Percentiles rank a stretch among this genome's conserved stretches.
Evolutionary conservation across 768 basidiomycete genomes (phyloP).

Genomic region (Strobilomyces echinocephalus): DNA sequence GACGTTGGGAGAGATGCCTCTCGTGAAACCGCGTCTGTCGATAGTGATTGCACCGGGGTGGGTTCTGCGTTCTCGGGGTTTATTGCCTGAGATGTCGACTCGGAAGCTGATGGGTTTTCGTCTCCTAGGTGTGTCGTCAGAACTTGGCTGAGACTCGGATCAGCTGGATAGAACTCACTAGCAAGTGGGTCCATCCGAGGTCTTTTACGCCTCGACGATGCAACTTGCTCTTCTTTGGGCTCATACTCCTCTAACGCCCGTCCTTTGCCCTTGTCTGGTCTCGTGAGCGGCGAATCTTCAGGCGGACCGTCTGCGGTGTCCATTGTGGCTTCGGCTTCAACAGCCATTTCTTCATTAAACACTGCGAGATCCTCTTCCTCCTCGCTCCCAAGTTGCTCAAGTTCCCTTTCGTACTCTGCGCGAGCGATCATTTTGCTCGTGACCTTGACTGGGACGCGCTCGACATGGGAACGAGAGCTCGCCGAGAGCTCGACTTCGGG

Average conservation of each 20-base stretch:
- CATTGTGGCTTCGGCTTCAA: slow-evolving; percentile 9
- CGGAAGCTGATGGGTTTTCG: slow-evolving; percentile 17
- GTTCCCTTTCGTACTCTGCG: slow-evolving; percentile 54
- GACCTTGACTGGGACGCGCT: slow-evolving; percentile 47
- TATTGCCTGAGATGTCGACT: neutral
- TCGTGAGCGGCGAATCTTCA: neutral
- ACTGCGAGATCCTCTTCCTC: slow-evolving; percentile 41
- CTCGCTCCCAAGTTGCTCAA: slow-evolving; percentile 41
- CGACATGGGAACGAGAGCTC: slow-evolving; percentile 12
- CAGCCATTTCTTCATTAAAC: slow-evolving; percentile 26
- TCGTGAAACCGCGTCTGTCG: slow-evolving; percentile 10
- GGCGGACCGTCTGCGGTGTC: neutral
- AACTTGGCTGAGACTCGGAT: neutral
- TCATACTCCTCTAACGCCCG: slow-evolving; percentile 32
- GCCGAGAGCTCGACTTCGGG: slow-evolving; percentile 7
- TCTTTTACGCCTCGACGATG: slow-evolving; percentile 43
- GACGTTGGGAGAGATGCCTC: slow-evolving; percentile 19
- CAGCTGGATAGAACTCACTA: slow-evolving; percentile 34
- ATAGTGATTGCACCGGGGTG: neutral
- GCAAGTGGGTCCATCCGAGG: slow-evolving; percentile 61
- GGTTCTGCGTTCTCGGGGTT: slow-evolving; percentile 11
- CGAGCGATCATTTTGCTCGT: slow-evolving; percentile 74
- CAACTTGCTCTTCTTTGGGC: slow-evolving; percentile 5
- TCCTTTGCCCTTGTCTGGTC: slow-evolving; percentile 33
- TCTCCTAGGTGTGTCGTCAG: slow-evolving; percentile 26